Conservation (phyloP, 2,329 filamentous ascomycete species). For the Calycina herbarum region DNA sequence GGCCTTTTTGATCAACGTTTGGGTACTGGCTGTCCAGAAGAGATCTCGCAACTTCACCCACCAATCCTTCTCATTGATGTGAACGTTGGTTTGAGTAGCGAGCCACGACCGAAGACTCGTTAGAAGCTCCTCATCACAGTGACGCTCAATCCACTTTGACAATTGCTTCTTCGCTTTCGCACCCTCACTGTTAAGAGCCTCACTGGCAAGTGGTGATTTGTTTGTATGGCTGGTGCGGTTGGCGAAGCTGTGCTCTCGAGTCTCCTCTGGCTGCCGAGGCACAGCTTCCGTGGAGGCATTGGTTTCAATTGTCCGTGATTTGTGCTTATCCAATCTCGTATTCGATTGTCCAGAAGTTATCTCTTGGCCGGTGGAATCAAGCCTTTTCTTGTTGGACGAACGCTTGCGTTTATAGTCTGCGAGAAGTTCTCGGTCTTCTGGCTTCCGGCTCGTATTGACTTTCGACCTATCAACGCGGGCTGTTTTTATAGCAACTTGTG, state of each 20-base stretch:
- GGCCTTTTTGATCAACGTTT: background rate
- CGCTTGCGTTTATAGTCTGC: background rate
- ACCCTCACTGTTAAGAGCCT: background rate
- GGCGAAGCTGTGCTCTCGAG: background rate
- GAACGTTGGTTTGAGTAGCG: background rate
- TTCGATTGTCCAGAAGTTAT: background rate
- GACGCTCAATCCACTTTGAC: background rate
- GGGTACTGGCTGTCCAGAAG: background rate
- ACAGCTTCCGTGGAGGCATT: background rate
- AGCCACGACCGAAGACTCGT: background rate
- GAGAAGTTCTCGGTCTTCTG: background rate
- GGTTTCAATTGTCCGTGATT: background rate
- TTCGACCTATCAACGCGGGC: background rate
- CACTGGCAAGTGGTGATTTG: background rate
- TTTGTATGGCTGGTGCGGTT: background rate
- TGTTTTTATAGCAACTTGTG: conserved; percentile 3
- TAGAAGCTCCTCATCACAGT: background rate
- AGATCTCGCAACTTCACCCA: background rate
- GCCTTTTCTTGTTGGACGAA: background rate
- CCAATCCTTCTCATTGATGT: background rate
- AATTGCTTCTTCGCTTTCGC: background rate
- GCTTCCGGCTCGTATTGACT: background rate
- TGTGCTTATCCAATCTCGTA: background rate
- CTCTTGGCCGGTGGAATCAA: background rate
- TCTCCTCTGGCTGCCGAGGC: background rate